Evolutionary conservation across 768 basidiomycete species (phyloP).

Genomic region (Suillus bovinus): DNA sequence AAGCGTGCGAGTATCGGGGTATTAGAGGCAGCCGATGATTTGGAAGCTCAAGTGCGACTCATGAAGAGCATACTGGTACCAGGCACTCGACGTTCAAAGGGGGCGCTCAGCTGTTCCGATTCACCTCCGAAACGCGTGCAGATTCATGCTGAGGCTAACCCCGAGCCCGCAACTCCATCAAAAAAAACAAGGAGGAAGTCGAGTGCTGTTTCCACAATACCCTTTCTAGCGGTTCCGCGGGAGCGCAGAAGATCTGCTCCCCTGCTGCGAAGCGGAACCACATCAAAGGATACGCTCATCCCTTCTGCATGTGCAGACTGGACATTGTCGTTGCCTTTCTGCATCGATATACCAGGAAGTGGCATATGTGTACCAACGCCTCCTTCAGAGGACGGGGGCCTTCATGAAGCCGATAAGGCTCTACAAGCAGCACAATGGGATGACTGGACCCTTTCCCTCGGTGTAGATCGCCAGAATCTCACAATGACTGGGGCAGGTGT

Average conservation of each 20-base stretch:
- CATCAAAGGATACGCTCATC: background rate
- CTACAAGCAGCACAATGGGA: conserved; percentile 20
- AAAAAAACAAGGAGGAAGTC: conserved; percentile 27
- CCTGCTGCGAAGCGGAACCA: conserved; percentile 16
- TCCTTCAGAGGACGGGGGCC: conserved; percentile 7
- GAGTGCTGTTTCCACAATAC: conserved; percentile 16
- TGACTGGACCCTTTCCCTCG: conserved; percentile 28
- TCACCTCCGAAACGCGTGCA: conserved; percentile 27
- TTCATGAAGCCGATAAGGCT: conserved; percentile 1
- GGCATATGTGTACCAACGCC: conserved; percentile 3
- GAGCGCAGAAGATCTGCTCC: conserved; percentile 35
- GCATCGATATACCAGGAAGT: conserved; percentile 27
- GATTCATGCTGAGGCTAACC: conserved; percentile 25
- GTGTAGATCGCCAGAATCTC: conserved; percentile 32
- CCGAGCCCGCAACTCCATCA: conserved; percentile 10
- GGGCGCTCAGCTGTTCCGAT: conserved; percentile 12
- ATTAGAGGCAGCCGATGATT: conserved; percentile 29
- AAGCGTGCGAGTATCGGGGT: conserved; percentile 29
- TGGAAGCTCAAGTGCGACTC: conserved; percentile 6
- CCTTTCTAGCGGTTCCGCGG: conserved; percentile 23
- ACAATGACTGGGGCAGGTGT: background rate
- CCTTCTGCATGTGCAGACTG: conserved; percentile 20
- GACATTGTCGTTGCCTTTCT: conserved; percentile 33
- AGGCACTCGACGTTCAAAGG: conserved; percentile 26
- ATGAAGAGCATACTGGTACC: conserved; percentile 36